Evolutionary conservation across 768 basidiomycete species (phyloP), one percentile per base, ranked within the genome.

Genomic region (Suillus cothurnatus): DNA sequence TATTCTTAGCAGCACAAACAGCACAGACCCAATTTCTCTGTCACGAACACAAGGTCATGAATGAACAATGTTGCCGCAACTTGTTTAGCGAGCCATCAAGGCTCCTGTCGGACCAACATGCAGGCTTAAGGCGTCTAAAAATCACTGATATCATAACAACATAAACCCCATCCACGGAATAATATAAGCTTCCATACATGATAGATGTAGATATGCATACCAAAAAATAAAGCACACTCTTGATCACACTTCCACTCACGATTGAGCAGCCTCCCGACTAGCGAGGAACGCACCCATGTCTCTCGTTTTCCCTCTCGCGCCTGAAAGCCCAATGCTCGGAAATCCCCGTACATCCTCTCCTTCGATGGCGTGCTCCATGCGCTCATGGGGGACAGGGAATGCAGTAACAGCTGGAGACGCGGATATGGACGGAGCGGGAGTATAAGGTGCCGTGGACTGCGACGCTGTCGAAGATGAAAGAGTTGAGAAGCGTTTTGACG

Each of bases 391-490:
- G 67, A 76, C 41, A 67, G 72, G 68, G 73, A 66, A 67, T 64
- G 67, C 43, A 59, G 69, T 65, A 41, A 68, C 70, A 23, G 72
- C 65, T 52, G 69, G 60, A 32, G 67, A 36, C 70, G 68, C 71
- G 77, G 63, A 79, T 19, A 76, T 66, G 11, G 81, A 73, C 34
- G 80, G 80, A 8, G 72, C 68, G 0, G 83, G 82, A 6, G 84
- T 81, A 1, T 82, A 76, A 3, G 82, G 74, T 2, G 81, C 80
- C 7, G 80, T 77, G 0, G 86, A 82, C 61, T 84, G 81, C 0
- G 85, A 83, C 3, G 80, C 78, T 7, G 75, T 77, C 4, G 81
- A 77, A 6, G 82, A 74, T 5, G 78, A 81, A n/a, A 75, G 67
- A 19, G 68, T 71, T 3, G 84, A 80, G 21, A 72, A 70, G 59